phyloP scores from a whole-genome alignment of 164 flowering plant species.

The Tetrastigma voinierianum region DNA sequence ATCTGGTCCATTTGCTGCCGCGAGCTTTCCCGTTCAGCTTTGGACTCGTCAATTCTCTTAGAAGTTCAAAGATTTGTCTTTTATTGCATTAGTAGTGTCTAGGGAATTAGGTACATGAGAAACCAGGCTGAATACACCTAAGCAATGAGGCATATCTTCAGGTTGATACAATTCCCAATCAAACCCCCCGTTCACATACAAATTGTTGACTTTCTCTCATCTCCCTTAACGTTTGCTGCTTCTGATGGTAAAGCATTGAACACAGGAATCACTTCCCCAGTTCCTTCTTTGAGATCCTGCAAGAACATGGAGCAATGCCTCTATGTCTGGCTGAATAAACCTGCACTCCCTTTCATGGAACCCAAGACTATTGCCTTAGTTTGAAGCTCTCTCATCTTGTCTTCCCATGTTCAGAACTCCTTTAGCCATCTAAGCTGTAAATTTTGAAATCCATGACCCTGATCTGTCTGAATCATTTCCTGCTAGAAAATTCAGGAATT shows the following conservation, averaged over 20 bases:
- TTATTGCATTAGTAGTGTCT: conserved; percentile 43
- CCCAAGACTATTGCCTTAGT: conserved; percentile 43
- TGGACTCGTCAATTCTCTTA: conserved; percentile 79
- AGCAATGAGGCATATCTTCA: conserved; percentile 38
- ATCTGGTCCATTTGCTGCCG: conserved; percentile 82
- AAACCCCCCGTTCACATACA: conserved; percentile 24
- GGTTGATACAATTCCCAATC: conserved; percentile 42
- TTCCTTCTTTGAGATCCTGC: conserved; percentile 43
- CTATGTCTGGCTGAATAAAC: conserved; percentile 48
- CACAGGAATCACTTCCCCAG: conserved; percentile 17
- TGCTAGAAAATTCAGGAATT: conserved; percentile 13
- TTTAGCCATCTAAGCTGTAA: conserved; percentile 41
- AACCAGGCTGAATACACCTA: conserved; percentile 26
- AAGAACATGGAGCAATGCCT: conserved; percentile 45
- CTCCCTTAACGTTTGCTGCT: conserved; percentile 9
- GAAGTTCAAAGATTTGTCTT: conserved; percentile 57
- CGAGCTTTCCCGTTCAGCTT: conserved; percentile 58
- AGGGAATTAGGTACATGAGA: conserved; percentile 42
- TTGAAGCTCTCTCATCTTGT: conserved; percentile 51
- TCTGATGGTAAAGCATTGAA: conserved; percentile 20
- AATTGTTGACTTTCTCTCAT: conserved; percentile 24
- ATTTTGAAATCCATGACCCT: conserved; percentile 24
- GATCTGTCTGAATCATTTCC: conserved; percentile 18
- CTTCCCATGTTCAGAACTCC: conserved; percentile 55
- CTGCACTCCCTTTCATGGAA: conserved; percentile 40